Evolutionary conservation across 305 asterid genomes (phyloP), one percentile per base, ranked within the genome.

Genomic region (Rubia occidens): DNA sequence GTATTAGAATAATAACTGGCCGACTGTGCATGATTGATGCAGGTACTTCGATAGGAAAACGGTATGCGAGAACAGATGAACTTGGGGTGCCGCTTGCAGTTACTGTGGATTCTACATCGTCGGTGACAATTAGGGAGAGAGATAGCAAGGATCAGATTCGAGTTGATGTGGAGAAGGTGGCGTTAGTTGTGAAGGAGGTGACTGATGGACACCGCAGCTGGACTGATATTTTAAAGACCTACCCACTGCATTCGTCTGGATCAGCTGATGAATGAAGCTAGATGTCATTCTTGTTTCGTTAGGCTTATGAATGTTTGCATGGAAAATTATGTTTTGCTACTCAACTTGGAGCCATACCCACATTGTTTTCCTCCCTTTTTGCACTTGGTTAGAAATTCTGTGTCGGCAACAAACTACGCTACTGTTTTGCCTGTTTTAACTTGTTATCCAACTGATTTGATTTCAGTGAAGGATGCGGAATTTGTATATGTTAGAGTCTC

Each of bases 11-110:
- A 17, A 11, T 11, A 14, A 15, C 17, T 15, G 9, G 44, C 3
- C 60, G 14, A 3, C 43, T n/a, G 7, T 26, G 1, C n/a, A 43
- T 58, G 51, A 11, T 2, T 64, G 40, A 17, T 17, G 55, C 55
- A 79, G 83, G 83, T 67, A 79, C 78, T 40, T 79, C 83, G 0
- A 79, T 79, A 39, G 83, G 83, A 71, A 79, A 76, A 64, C 72
- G 81, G 13, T 80, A 77, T 18, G 84, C 84, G 3, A 80, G 84
- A 74, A 80, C 84, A 4, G 81, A 80, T 64, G 84, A 80, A 69
- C 79, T 80, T 18, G 84, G 81, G 6, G 84, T 80, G 64, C 84
- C 84, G 29, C 77, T 80, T 68, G 84, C 84, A 29, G 68, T 80
- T 55, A 80, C 84, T 10, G 81, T 80, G 6, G 84, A 80, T 74